These are phyloP conservation scores for Brasilioporus rufonigricans DNA, from an alignment of 768 basidiomycete species.

Conservation along the genomic window DNA sequence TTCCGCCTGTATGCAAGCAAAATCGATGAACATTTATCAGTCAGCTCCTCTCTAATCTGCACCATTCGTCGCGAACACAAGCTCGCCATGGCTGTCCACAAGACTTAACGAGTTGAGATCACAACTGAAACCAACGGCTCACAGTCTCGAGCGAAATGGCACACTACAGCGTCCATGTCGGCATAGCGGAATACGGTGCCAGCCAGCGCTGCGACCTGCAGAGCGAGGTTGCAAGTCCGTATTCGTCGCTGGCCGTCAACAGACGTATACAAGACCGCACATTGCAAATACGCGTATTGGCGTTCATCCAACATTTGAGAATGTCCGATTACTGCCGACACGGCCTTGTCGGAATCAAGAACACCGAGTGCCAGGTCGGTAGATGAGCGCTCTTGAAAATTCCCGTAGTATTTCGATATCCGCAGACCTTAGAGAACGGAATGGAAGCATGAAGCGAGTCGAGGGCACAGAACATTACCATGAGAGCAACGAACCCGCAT, in stretches of 20 bases:
- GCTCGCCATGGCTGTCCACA: conserved; percentile 59
- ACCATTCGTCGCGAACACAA: conserved; percentile 59
- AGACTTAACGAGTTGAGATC: not conserved
- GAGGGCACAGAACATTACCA: conserved; percentile 45
- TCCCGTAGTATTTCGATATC: conserved; percentile 65
- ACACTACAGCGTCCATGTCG: conserved; percentile 83
- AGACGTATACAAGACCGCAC: conserved; percentile 85
- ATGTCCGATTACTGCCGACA: conserved; percentile 76
- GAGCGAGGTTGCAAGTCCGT: conserved; percentile 79
- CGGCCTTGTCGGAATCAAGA: conserved; percentile 77
- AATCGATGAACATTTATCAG: conserved; percentile 78
- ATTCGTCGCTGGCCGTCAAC: conserved; percentile 76
- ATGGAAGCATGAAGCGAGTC: conserved; percentile 6
- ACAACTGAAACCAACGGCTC: conserved; percentile 23
- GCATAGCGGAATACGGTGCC: conserved; percentile 89
- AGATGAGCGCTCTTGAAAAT: conserved; percentile 62
- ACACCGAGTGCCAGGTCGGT: conserved; percentile 79
- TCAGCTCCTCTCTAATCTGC: conserved; percentile 80
- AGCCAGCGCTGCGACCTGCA: conserved; percentile 80
- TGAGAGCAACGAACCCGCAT: conserved; percentile 83
- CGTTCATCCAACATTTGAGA: conserved; percentile 65
- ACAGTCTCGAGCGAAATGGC: conserved; percentile 79
- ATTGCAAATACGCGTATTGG: conserved; percentile 76
- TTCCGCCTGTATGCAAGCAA: conserved; percentile 84
- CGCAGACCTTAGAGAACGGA: conserved; percentile 49